Percentiles rank a stretch among this genome's conserved stretches.
Conservation (phyloP, 2,329 filamentous ascomycete species). For the Arachnomyces sp. region DNA sequence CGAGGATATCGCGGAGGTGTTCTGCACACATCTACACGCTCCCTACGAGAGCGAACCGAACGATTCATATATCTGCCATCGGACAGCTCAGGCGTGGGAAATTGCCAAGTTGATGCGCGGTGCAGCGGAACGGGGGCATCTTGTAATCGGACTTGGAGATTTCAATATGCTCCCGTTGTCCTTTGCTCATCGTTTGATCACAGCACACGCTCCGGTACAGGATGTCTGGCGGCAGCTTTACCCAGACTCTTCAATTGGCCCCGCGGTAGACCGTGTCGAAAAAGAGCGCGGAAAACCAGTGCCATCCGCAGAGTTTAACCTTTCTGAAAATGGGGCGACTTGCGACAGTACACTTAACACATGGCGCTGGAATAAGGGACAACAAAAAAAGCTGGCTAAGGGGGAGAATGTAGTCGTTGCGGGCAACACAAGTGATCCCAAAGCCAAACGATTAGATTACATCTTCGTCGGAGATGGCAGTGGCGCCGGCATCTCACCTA, state of each 20-base stretch:
- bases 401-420: slow-evolving; percentile 59
- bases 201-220: slow-evolving; percentile 64
- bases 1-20: slow-evolving; percentile 73
- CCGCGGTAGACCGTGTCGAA: slow-evolving; percentile 61
- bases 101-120: slow-evolving; percentile 81
- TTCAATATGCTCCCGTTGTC: slow-evolving; percentile 95
- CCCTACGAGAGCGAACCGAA: slow-evolving; percentile 73
- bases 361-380: slow-evolving; percentile 75
- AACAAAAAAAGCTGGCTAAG: slow-evolving; percentile 60
- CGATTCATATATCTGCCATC: slow-evolving; percentile 84
- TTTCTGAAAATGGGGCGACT: slow-evolving; percentile 74
- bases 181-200: slow-evolving; percentile 75
- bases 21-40: slow-evolving; percentile 86
- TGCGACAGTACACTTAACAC: slow-evolving; percentile 84
- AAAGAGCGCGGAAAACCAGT: slow-evolving; percentile 57
- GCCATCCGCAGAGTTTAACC: slow-evolving; percentile 70
- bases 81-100: slow-evolving; percentile 90
- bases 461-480: slow-evolving; percentile 67
- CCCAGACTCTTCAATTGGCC: slow-evolving; percentile 74
- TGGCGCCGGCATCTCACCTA: slow-evolving; percentile 13
- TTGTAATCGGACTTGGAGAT: slow-evolving; percentile 82
- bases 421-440: slow-evolving; percentile 59
- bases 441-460: slow-evolving; percentile 87
- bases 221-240: slow-evolving; percentile 82
- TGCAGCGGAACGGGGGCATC: slow-evolving; percentile 69